Percentiles rank a stretch among this genome's conserved stretches.
phyloP scores from a whole-genome alignment of 2,329 filamentous ascomycete species.

The Grosmannia clavigera region DNA sequence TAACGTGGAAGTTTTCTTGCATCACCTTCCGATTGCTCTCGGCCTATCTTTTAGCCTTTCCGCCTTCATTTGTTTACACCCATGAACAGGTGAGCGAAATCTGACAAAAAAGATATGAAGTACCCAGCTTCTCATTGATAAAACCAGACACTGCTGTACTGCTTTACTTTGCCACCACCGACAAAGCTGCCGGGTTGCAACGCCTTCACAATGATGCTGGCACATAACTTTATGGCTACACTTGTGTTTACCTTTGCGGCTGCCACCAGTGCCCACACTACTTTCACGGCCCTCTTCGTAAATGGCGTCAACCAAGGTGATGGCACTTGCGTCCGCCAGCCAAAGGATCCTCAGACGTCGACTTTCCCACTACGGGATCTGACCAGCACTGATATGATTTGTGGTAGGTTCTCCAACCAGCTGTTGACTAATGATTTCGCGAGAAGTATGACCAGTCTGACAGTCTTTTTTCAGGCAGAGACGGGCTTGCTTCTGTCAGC shows the following conservation, averaged over 20 bases:
- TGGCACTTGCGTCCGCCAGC: constrained; percentile 60
- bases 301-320: constrained; percentile 54
- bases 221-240: background rate
- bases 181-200: background rate
- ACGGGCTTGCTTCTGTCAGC: constrained; percentile 30
- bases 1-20: too few species aligned
- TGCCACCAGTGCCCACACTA: constrained; percentile 41
- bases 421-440: background rate
- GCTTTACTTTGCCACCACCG: background rate
- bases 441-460: constrained; percentile 5
- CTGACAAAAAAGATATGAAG: background rate
- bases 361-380: constrained; percentile 47
- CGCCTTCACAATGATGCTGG: background rate
- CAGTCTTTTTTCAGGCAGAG: constrained; percentile 22
- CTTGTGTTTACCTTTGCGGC: constrained; percentile 20
- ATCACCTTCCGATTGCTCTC: background rate
- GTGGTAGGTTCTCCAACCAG: constrained; percentile 38
- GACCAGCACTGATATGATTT: constrained; percentile 52
- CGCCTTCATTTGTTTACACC: background rate
- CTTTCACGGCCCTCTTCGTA: constrained; percentile 52
- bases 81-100: background rate
- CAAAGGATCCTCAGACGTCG: constrained; percentile 34
- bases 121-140: background rate
- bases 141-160: background rate
- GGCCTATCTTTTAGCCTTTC: background rate